Evolutionary conservation across 306 rosid genomes (phyloP).

Genomic region (Sicyos edulis): DNA sequence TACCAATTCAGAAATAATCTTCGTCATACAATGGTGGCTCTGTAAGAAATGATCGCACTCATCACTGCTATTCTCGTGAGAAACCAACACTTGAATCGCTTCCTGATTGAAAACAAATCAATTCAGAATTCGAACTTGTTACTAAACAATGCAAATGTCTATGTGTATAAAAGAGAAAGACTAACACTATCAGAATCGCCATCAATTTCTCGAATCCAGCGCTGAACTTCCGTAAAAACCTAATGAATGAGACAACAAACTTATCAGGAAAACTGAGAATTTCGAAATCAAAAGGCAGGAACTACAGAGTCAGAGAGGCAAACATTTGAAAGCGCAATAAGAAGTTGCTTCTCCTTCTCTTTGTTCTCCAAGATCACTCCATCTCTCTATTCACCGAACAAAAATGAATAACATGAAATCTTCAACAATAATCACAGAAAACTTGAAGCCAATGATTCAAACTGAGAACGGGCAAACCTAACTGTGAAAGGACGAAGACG

Average conservation of each 20-base stretch:
- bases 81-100: constrained; percentile 16
- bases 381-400: constrained; percentile 23
- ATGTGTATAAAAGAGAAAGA: constrained; percentile 17
- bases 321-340: constrained; percentile 38
- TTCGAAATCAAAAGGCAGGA: background rate
- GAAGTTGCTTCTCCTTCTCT: constrained; percentile 35
- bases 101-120: constrained; percentile 22
- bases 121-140: background rate
- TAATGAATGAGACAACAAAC: constrained; percentile 10
- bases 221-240: constrained; percentile 33
- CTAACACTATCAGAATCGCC: constrained; percentile 28
- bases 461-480: constrained; percentile 21
- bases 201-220: constrained; percentile 24
- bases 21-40: constrained; percentile 24
- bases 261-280: background rate
- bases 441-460: background rate
- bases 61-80: constrained; percentile 13
- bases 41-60: constrained; percentile 19
- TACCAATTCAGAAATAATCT: constrained; percentile 33
- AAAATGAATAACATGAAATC: background rate
- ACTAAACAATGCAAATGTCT: background rate
- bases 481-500: constrained; percentile 52
- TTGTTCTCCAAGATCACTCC: constrained; percentile 19
- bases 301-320: background rate
- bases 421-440: background rate